Conservation (phyloP, 768 basidiomycete genomes). For the Tephrocybe sp. region DNA sequence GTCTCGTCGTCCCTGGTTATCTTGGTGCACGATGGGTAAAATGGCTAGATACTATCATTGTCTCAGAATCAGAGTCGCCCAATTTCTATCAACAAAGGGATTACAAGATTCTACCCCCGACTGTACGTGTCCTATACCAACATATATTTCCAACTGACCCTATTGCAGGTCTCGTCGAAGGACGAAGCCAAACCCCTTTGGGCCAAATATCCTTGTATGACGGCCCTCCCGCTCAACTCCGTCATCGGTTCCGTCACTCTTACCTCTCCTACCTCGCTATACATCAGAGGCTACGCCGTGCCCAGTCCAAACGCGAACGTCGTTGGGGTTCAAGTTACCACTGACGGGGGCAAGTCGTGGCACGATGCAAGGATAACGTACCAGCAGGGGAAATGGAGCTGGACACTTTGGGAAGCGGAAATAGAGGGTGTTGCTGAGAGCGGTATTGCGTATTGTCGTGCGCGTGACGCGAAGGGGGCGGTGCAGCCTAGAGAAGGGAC, state of each 20-base stretch:
- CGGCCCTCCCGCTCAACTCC: slow-evolving; percentile 60
- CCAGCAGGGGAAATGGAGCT: slow-evolving; percentile 68
- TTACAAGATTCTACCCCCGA: slow-evolving; percentile 63
- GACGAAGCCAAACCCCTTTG: slow-evolving; percentile 45
- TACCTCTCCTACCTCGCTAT: slow-evolving; percentile 31
- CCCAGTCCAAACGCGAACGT: slow-evolving; percentile 47
- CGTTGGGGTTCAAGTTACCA: slow-evolving; percentile 46
- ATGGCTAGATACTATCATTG: slow-evolving; percentile 64
- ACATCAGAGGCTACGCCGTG: slow-evolving; percentile 60
- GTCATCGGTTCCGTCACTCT: slow-evolving; percentile 47
- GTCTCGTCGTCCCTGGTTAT: slow-evolving; percentile 68
- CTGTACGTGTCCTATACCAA: slow-evolving; percentile 29
- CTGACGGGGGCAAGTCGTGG: slow-evolving; percentile 56
- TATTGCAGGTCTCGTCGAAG: slow-evolving; percentile 42
- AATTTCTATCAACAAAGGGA: slow-evolving; percentile 75
- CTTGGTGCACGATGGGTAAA: slow-evolving; percentile 76
- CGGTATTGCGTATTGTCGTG: slow-evolving; percentile 49
- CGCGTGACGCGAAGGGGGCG: slow-evolving; percentile 47
- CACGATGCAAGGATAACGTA: slow-evolving; percentile 51
- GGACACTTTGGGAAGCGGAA: slow-evolving; percentile 67
- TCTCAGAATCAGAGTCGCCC: slow-evolving; percentile 55
- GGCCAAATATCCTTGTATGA: slow-evolving; percentile 59
- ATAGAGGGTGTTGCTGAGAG: slow-evolving; percentile 33
- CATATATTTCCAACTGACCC: slow-evolving; percentile 10
- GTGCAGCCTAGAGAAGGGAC: slow-evolving; percentile 46